Evolutionary conservation across 83 land plant species (phyloP), one percentile per base, ranked within the genome.

Genomic region (Picea abies): DNA sequence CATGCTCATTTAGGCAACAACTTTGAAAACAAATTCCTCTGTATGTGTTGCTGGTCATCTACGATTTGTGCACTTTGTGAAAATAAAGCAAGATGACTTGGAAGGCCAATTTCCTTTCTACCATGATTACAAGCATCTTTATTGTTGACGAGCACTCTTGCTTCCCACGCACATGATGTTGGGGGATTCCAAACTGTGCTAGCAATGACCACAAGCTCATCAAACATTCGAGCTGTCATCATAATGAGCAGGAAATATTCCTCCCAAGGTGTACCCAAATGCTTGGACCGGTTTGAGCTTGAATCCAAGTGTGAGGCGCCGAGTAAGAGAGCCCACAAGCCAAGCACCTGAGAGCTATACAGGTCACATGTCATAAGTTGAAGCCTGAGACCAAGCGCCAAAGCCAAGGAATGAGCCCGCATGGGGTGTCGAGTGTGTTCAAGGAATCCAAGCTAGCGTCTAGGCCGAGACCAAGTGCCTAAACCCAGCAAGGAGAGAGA

Each of bases 141-240:
- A 85, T 87, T 95, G 83, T 87, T 93, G 73, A 97, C 99, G 62
- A 97, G 89, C 25, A 97, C 99, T 80, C 91, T 90, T 39, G 98
- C 86, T 58, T 96, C 99, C 99, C 99, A 97, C 70, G 94, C 93
- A 5, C 56, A 29, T 60, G 35, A 35, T 35, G 35, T 35, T 35
- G 35, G 35, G 35, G 35, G 35, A 35, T 35, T 35, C 35, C 35
- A 97, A 26, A 97, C 95, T 76, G 89, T 88, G 39, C 99, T 97
- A 47, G 97, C 94, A 79, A 97, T 90, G 72, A 96, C 93, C 76
- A 97, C 99, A 62, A 97, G 94, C 98, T 97, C 99, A 85, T 97
- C 96, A 87, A 97, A 97, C 14, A 37, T 82, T 72, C 98, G 99
- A 98, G 78, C 99, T 97, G 39, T 92, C 95, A 41, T 97, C 98